Evolutionary conservation across 78 protist genomes (phyloP).

Genomic region (Thecamonas trahens): DNA sequence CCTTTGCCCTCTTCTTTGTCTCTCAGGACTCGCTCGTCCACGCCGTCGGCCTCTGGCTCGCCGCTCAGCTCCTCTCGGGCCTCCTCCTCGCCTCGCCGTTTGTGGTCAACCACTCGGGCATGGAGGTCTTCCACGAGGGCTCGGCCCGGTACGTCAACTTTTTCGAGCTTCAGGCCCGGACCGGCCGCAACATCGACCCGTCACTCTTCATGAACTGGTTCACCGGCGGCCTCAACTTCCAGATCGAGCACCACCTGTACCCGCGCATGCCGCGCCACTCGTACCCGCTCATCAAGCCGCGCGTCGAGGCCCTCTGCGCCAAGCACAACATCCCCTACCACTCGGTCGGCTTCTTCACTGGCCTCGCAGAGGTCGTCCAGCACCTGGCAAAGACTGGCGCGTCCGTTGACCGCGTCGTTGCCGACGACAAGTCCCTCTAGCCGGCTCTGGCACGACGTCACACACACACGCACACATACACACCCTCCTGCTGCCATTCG

Average conservation of each 20-base stretch:
- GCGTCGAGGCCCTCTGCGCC: background rate
- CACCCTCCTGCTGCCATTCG: no score
- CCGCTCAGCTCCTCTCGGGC: background rate
- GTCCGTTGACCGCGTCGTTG: no score
- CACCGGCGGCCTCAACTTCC: slow-evolving; percentile 26
- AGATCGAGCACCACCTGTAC: slow-evolving; percentile 38
- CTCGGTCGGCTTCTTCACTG: background rate
- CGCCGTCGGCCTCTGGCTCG: background rate
- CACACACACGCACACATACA: no score
- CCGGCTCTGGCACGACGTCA: no score
- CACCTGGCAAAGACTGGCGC: no score
- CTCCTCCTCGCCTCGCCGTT: background rate
- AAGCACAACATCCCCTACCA: background rate
- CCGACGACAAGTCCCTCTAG: no score
- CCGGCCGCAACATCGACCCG: background rate
- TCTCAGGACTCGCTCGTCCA: no score
- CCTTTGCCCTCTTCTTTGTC: background rate
- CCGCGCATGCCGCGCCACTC: slow-evolving; percentile 14
- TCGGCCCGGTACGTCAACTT: background rate
- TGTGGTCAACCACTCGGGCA: background rate
- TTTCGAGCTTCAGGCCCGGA: background rate
- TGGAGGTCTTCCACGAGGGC: background rate
- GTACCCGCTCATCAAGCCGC: slow-evolving; percentile 1
- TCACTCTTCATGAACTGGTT: background rate
- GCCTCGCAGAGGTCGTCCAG: background rate